Evolutionary conservation across 345 rosid genomes (phyloP).

Genomic region (Ailanthus altissimus): DNA sequence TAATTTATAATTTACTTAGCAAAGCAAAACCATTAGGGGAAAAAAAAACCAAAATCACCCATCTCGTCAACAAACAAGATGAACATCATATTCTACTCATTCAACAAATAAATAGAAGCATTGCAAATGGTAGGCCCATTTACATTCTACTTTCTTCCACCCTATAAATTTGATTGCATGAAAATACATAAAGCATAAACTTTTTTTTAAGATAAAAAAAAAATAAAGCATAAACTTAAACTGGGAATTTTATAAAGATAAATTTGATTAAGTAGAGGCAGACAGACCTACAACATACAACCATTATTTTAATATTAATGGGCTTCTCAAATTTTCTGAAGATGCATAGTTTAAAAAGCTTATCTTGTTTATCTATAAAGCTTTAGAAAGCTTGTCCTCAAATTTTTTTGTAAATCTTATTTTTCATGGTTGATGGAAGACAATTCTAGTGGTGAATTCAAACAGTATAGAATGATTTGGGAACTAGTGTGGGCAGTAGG

Average conservation of each 20-base stretch:
- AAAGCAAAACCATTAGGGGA: neutral
- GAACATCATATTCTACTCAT: neutral
- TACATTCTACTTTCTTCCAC: neutral
- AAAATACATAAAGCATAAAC: neutral
- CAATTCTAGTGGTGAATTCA: too few relatives aligned
- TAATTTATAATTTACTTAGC: neutral
- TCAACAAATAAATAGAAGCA: neutral
- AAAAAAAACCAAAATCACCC: neutral
- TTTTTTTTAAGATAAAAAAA: too few relatives aligned
- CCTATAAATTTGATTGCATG: neutral
- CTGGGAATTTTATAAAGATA: neutral
- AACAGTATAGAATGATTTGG: too few relatives aligned
- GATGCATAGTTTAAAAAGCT: too few relatives aligned
- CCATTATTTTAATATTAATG: too few relatives aligned
- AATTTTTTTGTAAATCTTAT: too few relatives aligned
- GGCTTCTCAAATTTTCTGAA: too few relatives aligned
- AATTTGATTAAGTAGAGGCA: slow-evolving; percentile 2
- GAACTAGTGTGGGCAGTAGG: too few relatives aligned
- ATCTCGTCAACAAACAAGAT: neutral
- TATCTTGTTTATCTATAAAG: too few relatives aligned
- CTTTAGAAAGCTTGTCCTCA: too few relatives aligned
- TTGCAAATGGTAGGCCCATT: neutral
- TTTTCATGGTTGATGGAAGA: too few relatives aligned
- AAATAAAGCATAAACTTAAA: too few relatives aligned
- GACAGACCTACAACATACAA: neutral